Evolutionary conservation across 176 grass and related monocot species (phyloP), one percentile per base, ranked within the genome.

Genomic region (Pharus latifolius): DNA sequence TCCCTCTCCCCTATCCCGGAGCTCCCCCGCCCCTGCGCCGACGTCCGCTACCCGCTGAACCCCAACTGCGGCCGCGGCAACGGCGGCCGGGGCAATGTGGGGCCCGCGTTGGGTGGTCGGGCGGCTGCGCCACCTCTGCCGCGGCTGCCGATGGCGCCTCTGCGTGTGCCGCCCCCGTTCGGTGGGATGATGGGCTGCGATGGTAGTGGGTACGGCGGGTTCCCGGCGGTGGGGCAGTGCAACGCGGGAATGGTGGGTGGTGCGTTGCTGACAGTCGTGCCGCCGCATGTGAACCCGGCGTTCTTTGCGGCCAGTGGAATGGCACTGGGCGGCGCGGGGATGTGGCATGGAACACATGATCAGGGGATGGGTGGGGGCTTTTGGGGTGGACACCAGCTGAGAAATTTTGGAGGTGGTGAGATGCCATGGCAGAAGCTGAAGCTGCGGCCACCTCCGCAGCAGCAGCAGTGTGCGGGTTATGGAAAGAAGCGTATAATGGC

Each of bases 321-420:
- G 83, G 70, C 65, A 5, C 69, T 82, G 65, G 47, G 59, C 48
- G 79, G 80, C 38, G 20, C 58, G 19, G 76, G 72, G 10, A 11
- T 69, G 20, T 91, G 83, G 88, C 46, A 19, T n/a, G n/a, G n/a
- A n/a, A n/a, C n/a, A n/a, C 60, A 42, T 49, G 55, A 59, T 69
- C 83, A 74, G 14, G 69, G 54, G 32, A 83, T 91, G 76, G 33
- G 52, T 49, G 75, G 79, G 30, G 23, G 33, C 42, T 60, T 79
- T 1, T 91, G 88, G 88, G 80, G 72, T 43, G 76, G 55, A n/a
- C 71, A 77, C 30, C 60, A 80, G 33, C 80, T 47, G 11, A 83
- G 80, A 61, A 78, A 76, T 73, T 91, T 83, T 29, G 63, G 80
- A 56, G 75, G 78, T 26, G 50, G 52, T 45, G 76, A 69, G n/a